phyloP scores from a whole-genome alignment of 1,139 yeast species.

The Pichia sp. region DNA sequence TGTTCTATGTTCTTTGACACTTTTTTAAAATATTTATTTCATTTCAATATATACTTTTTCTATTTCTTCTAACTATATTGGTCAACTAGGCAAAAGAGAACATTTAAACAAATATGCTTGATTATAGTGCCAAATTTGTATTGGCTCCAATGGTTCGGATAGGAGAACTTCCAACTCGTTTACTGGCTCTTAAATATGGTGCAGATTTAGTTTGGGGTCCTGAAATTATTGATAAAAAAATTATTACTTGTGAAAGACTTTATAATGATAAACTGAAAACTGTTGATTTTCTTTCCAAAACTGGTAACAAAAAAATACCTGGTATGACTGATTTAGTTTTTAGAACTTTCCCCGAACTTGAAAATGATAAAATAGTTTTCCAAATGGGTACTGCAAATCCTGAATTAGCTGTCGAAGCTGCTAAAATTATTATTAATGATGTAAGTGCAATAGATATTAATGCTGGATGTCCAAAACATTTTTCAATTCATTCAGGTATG shows the following conservation, averaged over 20 bases:
- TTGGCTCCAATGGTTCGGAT: conserved; percentile 96
- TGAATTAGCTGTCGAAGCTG: conserved; percentile 82
- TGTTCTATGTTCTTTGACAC: too few species aligned
- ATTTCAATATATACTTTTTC: too few species aligned
- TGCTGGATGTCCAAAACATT: conserved; percentile 94
- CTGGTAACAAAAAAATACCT: conserved; percentile 35
- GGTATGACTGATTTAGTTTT: conserved; percentile 47
- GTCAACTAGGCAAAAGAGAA: too few species aligned
- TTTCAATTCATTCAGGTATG: conserved; percentile 84
- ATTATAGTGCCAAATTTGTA: conserved; percentile 65
- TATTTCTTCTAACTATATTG: too few species aligned
- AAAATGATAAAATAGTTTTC: conserved; percentile 62
- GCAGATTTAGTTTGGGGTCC: conserved; percentile 97
- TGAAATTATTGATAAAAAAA: conserved; percentile 82
- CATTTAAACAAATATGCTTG: conserved; percentile 31
- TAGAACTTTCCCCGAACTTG: conserved; percentile 61
- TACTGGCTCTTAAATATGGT: conserved; percentile 72
- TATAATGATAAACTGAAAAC: conserved; percentile 52
- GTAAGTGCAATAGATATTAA: conserved; percentile 92
- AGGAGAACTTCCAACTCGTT: conserved; percentile 86
- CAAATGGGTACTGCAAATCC: conserved; percentile 89
- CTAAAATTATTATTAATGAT: conserved; percentile 68
- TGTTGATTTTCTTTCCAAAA: conserved; percentile 46
- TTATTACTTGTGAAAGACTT: conserved; percentile 60
- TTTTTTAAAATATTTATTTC: not conserved